Conservation (phyloP, 805 yeast species). For the Sugiyamaella valdiviana region DNA sequence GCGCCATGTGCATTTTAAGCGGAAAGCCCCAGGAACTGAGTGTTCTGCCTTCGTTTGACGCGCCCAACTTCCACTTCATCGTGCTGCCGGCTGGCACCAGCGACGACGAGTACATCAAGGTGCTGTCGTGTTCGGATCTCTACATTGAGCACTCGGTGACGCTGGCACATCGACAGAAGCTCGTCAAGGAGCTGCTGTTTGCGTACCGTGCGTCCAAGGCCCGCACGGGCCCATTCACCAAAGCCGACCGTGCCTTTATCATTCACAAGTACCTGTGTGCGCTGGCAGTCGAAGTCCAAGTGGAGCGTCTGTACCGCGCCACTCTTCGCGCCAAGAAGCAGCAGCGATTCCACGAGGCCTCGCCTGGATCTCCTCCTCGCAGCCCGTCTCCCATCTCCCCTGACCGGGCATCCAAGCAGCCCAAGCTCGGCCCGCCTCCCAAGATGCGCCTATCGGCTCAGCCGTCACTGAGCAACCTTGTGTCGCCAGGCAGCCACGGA, state of each 20-base stretch:
- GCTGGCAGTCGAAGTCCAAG: constrained; percentile 57
- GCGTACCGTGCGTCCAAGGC: neutral
- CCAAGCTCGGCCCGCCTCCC: neutral
- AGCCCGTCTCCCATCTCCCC: neutral
- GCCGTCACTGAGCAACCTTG: neutral
- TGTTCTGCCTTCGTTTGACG: constrained; percentile 26
- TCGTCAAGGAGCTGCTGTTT: constrained; percentile 35
- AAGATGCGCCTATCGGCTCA: neutral
- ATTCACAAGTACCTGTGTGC: constrained; percentile 44
- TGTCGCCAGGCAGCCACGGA: no score
- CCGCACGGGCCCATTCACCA: constrained; percentile 16
- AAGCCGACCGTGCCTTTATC: constrained; percentile 41
- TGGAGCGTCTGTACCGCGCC: constrained; percentile 57
- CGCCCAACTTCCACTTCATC: constrained; percentile 25
- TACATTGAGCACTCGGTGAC: constrained; percentile 52
- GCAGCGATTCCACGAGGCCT: neutral
- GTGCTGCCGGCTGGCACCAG: constrained; percentile 39
- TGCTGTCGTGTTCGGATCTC: constrained; percentile 44
- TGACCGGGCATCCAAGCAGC: neutral
- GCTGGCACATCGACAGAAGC: constrained; percentile 34
- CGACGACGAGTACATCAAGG: constrained; percentile 41
- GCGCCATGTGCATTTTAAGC: constrained; percentile 52
- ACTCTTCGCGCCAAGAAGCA: constrained; percentile 24
- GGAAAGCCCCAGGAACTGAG: constrained; percentile 40
- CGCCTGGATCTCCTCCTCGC: neutral